These are phyloP conservation scores for Arabidopsis thaliana DNA, from an alignment of 345 rosid species.

Conservation along the genomic window TAIR10.1 NC_003075.7:2383001-2383500, in stretches of 20 bases:
- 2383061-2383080: conserved; percentile 96
- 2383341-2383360: too few species aligned
- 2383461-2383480: conserved; percentile 87
- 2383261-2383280: neutral
- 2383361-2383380: neutral
- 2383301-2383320: too few species aligned
- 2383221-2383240: conserved; percentile 16
- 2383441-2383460: conserved; percentile 74
- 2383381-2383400: too few species aligned
- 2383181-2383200: neutral
- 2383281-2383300: neutral
- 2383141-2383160: neutral
- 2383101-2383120: conserved; percentile 60
- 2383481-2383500: conserved; percentile 59
- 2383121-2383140: neutral
- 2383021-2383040: conserved; percentile 93
- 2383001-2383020: conserved; percentile 90
- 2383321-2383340: too few species aligned
- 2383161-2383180: neutral
- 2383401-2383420: neutral
- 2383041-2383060: conserved; percentile 74
- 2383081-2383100: conserved; percentile 73
- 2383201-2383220: neutral
- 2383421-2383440: conserved; percentile 51
- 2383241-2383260: neutral